Evolutionary conservation across 495 filamentous ascomycete genomes (phyloP), one percentile per base, ranked within the genome.

Genomic region (Wilcoxina mikolae): DNA sequence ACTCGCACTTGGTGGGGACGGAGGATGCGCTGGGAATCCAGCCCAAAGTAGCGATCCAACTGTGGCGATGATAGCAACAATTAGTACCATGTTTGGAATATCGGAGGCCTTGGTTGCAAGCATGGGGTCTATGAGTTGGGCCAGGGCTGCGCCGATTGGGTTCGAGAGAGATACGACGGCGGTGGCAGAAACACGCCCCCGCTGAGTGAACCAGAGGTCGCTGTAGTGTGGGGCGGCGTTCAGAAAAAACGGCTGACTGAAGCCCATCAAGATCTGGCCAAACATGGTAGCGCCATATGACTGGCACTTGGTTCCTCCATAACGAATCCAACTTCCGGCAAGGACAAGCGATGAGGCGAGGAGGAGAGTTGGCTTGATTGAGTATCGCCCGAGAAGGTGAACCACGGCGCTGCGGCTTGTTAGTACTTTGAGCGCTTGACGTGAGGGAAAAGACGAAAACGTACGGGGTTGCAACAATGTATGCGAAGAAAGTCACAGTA

Each of bases 201-300:
- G 66, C 56, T 86, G 81, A 0, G 86, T 85, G 69, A 98, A 98
- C 91, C 91, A 96, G 27, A 94, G 71, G 63, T 95, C 88, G 53
- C 84, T 89, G 64, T 94, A 98, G 52, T 87, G 75, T 2, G 91
- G 88, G 0, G 91, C 89, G 1, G 91, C 87, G 33, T 83, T 78
- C 3, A 96, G 78, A 28, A 94, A 87, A 69, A 96, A 95, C 0
- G 91, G 89, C 57, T 98, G 91, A 11, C 86, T 82, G 7, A 95
- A 71, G 0, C 91, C 91, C 33, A 82, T 85, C 17, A 98, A 69
- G 69, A 95, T 82, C 70, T 98, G 91, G n/a, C 90, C 91, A 67
- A 94, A 82, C 82, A 95, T 86, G 41, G 86, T 83, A 20, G 84
- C 74, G 9, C 82, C 80, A 60, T 85, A 94, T 9, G 55, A 50